Evolutionary conservation across 2,329 filamentous ascomycete species (phyloP), one percentile per base, ranked within the genome.

Genomic region (Colletotrichum navitas): DNA sequence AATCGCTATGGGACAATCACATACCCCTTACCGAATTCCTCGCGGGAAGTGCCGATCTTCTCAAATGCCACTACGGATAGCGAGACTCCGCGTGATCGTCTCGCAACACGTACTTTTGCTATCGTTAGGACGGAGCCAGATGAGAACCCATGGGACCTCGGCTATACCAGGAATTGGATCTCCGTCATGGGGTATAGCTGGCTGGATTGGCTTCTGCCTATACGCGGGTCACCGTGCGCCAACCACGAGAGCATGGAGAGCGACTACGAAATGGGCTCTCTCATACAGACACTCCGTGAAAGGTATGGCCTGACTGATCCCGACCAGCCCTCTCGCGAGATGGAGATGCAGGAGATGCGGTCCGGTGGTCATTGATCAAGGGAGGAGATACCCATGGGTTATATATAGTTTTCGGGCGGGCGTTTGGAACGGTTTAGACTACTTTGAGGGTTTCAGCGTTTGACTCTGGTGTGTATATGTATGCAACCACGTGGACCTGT

Each of bases 81-180:
- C 21, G 54, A 52, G 24, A 59, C 72, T 10, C 68, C 74, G 24
- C 55, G 74, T 10, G 87, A 88, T 74, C 76, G 79, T 54, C 81
- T 84, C 3, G 88, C 90, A 32, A 85, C 83, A 6, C 88, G 91
- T 36, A 92, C 89, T 14, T 98, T 97, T 78, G 94, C 93, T 16
- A 92, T 98, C 51, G 84, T 98, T 2, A 87, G 89, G 72, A 93
- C 92, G 0, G 84, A 89, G 3, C 87, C 89, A 0, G 91, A 93
- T 12, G 91, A 96, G 75, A 97, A 97, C 75, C 94, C 94, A 0
- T 99, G 94, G 91, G 89, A 97, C 76, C 83, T 96, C 0, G 93
- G 93, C 2, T 82, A 83, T 11, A 85, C 88, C 73, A 82, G 85
- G 36, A 98, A 98, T 77, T 91, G 94, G 82, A 89, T 90, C 74